Conservation (phyloP, 805 yeast genomes). For the Blastobotrys americana region DNA sequence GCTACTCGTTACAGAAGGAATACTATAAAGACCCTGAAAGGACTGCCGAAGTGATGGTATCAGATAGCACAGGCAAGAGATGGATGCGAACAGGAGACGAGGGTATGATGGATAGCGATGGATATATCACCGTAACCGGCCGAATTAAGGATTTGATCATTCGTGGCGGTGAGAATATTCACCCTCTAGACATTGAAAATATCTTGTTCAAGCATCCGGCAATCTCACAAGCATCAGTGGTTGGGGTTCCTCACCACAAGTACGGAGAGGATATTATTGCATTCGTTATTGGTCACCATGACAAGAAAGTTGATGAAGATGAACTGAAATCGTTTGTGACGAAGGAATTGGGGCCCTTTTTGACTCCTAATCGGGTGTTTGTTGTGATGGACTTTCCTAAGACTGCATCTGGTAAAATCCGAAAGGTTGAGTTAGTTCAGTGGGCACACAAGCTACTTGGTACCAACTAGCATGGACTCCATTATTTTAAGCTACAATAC, state of each 20-base stretch:
- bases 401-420: constrained; percentile 28
- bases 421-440: constrained; percentile 27
- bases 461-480: no score
- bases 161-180: constrained; percentile 30
- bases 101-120: constrained; percentile 25
- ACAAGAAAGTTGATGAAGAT: constrained; percentile 10
- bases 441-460: no score
- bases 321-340: constrained; percentile 21
- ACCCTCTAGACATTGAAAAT: constrained; percentile 28
- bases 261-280: constrained; percentile 28
- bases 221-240: constrained; percentile 26
- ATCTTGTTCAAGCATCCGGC: constrained; percentile 22
- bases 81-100: constrained; percentile 31
- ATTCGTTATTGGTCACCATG: constrained; percentile 19
- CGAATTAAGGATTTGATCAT: constrained; percentile 29
- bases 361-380: constrained; percentile 25
- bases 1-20: constrained; percentile 23
- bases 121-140: constrained; percentile 26
- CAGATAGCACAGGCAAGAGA: constrained; percentile 17
- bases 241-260: constrained; percentile 26
- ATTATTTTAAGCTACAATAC: no score
- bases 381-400: constrained; percentile 26
- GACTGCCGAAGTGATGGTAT: constrained; percentile 24
- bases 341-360: constrained; percentile 24
- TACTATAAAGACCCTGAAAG: constrained; percentile 23